These are phyloP conservation scores for Neofusicoccum kwambonambiense DNA, from an alignment of 2,329 filamentous ascomycete species.

Conservation along the genomic window DNA sequence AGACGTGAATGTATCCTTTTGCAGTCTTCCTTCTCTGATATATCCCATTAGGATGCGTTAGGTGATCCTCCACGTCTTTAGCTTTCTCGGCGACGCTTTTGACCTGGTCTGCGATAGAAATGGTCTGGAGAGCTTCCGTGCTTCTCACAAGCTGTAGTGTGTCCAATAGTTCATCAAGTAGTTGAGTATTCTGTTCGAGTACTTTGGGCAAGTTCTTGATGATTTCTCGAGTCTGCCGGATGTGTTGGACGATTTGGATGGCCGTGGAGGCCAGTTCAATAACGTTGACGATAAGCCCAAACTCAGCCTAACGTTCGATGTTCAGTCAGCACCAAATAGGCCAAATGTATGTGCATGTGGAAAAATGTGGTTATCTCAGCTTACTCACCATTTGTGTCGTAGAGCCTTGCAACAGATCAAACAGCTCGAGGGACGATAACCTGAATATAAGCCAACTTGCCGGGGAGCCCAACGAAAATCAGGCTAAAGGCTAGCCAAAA, in stretches of 20 bases:
- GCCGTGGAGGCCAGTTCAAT: neutral
- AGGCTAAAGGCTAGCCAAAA: too few species aligned
- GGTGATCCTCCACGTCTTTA: neutral
- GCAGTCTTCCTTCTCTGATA: neutral
- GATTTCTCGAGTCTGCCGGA: neutral
- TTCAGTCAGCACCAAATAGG: too few species aligned
- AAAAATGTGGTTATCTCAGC: too few species aligned
- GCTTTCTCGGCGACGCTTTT: neutral
- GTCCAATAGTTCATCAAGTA: neutral
- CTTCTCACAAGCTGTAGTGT: neutral
- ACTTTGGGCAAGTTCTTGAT: neutral
- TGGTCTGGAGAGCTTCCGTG: neutral
- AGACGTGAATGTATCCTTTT: neutral
- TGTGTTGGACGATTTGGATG: neutral
- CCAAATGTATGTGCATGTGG: too few species aligned
- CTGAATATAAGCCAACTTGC: too few species aligned
- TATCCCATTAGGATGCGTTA: neutral
- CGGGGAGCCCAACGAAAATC: too few species aligned
- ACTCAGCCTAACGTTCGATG: neutral
- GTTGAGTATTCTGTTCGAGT: neutral
- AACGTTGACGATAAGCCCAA: neutral
- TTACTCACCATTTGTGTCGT: too few species aligned
- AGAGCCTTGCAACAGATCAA: too few species aligned
- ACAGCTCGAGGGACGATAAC: too few species aligned
- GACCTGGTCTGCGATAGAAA: neutral